Evolutionary conservation across 495 filamentous ascomycete species (phyloP).

Genomic region (Oleoguttula mirabilis): DNA sequence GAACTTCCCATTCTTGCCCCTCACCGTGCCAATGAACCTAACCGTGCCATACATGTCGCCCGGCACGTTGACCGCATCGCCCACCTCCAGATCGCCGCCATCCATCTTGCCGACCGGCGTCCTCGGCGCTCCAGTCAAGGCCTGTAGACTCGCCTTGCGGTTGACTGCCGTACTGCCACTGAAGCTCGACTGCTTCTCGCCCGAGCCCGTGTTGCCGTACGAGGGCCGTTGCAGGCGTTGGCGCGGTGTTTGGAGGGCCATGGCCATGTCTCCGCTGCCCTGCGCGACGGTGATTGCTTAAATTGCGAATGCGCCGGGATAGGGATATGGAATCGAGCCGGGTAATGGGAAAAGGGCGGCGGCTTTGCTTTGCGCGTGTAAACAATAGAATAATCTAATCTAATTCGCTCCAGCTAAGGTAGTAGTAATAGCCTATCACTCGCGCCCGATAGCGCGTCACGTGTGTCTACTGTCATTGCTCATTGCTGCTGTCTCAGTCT

Average conservation of each 20-base stretch:
- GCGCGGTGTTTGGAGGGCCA: slow-evolving; percentile 34
- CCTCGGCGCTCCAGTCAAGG: slow-evolving; percentile 42
- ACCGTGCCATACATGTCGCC: slow-evolving; percentile 87
- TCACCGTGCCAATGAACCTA: slow-evolving; percentile 76
- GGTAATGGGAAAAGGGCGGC: too few relatives aligned
- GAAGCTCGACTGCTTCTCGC: slow-evolving; percentile 45
- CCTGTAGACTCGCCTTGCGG: slow-evolving; percentile 54
- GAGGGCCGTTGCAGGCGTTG: slow-evolving; percentile 31
- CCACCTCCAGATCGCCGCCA: slow-evolving; percentile 54
- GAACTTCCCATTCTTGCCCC: slow-evolving; percentile 82
- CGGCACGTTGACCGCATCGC: slow-evolving; percentile 86
- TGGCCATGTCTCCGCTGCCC: too few relatives aligned
- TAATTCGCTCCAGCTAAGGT: too few relatives aligned
- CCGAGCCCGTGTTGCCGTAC: slow-evolving; percentile 35
- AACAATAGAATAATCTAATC: too few relatives aligned
- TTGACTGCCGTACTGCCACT: slow-evolving; percentile 35
- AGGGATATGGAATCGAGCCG: too few relatives aligned
- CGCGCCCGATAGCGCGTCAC: too few relatives aligned
- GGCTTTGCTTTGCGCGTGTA: too few relatives aligned
- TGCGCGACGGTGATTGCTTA: too few relatives aligned
- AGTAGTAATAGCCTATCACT: too few relatives aligned
- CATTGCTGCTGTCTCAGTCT: too few relatives aligned
- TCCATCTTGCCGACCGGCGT: slow-evolving; percentile 30
- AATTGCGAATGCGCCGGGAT: too few relatives aligned
- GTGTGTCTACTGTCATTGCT: too few relatives aligned